phyloP scores from a whole-genome alignment of 73 alveolate species.

The Tetrahymena elliotti region DNA sequence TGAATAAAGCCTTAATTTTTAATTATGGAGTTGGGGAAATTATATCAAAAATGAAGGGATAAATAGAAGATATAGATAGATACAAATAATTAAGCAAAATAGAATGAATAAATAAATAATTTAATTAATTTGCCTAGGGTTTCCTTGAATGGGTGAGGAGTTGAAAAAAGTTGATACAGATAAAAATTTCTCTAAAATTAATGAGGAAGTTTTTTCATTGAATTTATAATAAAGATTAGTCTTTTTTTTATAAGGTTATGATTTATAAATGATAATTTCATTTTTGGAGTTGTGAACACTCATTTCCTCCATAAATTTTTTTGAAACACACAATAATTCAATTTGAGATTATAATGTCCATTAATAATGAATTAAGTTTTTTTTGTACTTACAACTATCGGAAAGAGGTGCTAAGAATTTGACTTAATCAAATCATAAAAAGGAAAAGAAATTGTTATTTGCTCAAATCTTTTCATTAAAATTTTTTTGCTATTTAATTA shows the following conservation, averaged over 20 bases:
- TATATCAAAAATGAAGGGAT: neutral
- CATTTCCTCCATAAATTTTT: no score
- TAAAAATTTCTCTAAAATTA: neutral
- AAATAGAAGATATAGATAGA: neutral
- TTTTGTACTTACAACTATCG: neutral
- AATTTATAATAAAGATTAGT: neutral
- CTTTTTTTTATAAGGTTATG: neutral
- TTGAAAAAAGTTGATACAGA: neutral
- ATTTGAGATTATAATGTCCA: neutral
- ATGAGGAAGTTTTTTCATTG: neutral
- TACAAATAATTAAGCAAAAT: neutral
- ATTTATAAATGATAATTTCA: neutral
- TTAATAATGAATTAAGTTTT: neutral
- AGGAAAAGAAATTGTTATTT: neutral
- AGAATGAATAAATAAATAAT: neutral
- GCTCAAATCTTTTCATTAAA: neutral
- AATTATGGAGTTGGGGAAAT: neutral
- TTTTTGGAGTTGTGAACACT: neutral
- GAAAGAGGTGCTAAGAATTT: neutral
- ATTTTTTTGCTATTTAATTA: neutral
- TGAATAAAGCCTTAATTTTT: neutral
- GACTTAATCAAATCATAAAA: neutral
- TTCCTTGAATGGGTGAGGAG: slow-evolving; percentile 1
- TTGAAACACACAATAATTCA: neutral
- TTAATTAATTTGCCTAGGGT: neutral